These are phyloP conservation scores for Westerdykella ornata DNA, from an alignment of 2,329 filamentous ascomycete species.

Conservation along the genomic window DNA sequence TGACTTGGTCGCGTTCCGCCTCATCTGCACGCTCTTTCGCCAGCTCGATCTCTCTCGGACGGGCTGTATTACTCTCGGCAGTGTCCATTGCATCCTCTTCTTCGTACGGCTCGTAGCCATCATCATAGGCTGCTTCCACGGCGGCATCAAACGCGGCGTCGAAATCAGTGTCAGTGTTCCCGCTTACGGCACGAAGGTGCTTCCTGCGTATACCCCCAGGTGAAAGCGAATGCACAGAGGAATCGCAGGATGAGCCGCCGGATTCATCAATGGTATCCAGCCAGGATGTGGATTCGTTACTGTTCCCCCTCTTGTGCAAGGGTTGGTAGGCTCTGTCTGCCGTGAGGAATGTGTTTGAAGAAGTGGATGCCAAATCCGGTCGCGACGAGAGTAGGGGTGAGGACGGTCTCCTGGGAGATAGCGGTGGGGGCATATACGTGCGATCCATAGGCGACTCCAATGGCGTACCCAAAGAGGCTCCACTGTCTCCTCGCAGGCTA, in stretches of 20 bases:
- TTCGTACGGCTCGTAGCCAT: slow-evolving; percentile 71
- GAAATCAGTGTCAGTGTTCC: slow-evolving; percentile 79
- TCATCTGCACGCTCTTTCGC: slow-evolving; percentile 70
- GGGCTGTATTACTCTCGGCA: slow-evolving; percentile 30
- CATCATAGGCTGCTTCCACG: slow-evolving; percentile 92
- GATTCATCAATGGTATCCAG: slow-evolving; percentile 92
- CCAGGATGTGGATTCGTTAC: slow-evolving; percentile 82
- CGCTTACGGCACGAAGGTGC: slow-evolving; percentile 61
- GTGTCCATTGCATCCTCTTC: slow-evolving; percentile 41
- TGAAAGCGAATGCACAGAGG: slow-evolving; percentile 73
- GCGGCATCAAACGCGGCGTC: slow-evolving; percentile 91
- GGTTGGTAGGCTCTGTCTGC: slow-evolving; percentile 16
- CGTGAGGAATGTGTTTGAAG: slow-evolving; percentile 15
- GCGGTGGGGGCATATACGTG: slow-evolving; percentile 61
- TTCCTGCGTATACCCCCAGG: slow-evolving; percentile 65
- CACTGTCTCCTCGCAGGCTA: slow-evolving; percentile 19
- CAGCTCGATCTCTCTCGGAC: slow-evolving; percentile 58
- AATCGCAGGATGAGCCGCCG: slow-evolving; percentile 63
- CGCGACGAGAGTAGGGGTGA: slow-evolving; percentile 38
- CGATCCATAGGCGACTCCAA: slow-evolving; percentile 49
- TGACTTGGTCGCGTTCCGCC: slow-evolving; percentile 62
- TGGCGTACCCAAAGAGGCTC: slow-evolving; percentile 9
- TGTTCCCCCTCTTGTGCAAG: slow-evolving; percentile 49
- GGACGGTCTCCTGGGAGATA: slow-evolving; percentile 57
- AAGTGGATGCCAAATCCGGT: slow-evolving; percentile 15